Percentiles rank a stretch among this genome's conserved stretches.
Conservation (phyloP, 441 rosid genomes). For the Biscutella auriculata region DNA sequence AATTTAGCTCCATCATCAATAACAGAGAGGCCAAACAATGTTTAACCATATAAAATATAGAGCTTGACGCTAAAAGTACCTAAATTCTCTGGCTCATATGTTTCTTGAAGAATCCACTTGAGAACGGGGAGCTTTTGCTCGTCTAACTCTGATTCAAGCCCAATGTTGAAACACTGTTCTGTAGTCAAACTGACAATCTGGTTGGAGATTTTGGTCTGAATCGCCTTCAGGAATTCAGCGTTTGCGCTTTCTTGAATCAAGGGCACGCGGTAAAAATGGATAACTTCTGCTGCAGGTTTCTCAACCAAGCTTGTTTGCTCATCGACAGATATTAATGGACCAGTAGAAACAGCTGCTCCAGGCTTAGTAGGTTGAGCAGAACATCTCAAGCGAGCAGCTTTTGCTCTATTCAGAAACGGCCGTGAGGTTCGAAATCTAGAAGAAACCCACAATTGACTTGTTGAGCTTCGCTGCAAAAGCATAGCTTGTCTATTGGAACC, state of each 20-base stretch:
- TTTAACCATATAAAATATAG: not conserved
- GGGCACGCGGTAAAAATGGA: constrained; percentile 72
- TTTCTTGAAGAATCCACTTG: constrained; percentile 83
- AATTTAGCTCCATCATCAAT: constrained; percentile 19
- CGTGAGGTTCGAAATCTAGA: constrained; percentile 18
- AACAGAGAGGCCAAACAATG: not conserved
- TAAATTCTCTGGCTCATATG: constrained; percentile 84
- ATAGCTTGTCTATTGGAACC: constrained; percentile 51
- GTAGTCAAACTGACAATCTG: constrained; percentile 68
- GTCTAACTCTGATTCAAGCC: constrained; percentile 38
- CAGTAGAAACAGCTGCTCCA: constrained; percentile 34
- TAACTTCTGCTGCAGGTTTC: constrained; percentile 45
- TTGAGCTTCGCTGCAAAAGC: constrained; percentile 33
- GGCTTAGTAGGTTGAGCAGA: constrained; percentile 29
- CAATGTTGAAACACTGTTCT: constrained; percentile 78
- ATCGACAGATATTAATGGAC: constrained; percentile 22
- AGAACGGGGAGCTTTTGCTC: constrained; percentile 46
- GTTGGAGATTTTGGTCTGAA: constrained; percentile 52
- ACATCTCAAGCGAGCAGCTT: constrained; percentile 40
- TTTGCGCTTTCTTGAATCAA: constrained; percentile 69
- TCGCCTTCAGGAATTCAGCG: constrained; percentile 45
- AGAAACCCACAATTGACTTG: constrained; percentile 41
- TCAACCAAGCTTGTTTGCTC: constrained; percentile 34
- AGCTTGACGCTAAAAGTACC: constrained; percentile 14
- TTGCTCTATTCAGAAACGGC: constrained; percentile 9